Evolutionary conservation across 768 basidiomycete species (phyloP).

Genomic region (button mushroom (Agaricus bisporus)): DNA sequence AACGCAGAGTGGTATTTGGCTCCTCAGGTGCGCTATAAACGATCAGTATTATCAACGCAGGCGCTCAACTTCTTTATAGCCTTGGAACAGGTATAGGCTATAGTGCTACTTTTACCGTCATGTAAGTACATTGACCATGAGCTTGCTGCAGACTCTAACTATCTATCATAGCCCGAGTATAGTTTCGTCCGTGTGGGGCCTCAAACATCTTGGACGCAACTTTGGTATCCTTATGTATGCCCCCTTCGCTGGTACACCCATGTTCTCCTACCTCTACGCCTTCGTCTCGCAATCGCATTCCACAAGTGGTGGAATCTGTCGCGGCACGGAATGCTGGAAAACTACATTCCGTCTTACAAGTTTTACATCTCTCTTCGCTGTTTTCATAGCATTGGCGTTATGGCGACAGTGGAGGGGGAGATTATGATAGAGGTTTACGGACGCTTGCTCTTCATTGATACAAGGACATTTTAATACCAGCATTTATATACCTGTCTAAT

Average conservation of each 20-base stretch:
- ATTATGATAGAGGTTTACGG: conserved; percentile 28
- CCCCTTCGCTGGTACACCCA: conserved; percentile 66
- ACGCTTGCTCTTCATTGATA: neutral
- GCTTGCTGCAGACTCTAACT: neutral
- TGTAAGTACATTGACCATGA: conserved; percentile 39
- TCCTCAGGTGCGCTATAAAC: conserved; percentile 47
- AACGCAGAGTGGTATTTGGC: conserved; percentile 54
- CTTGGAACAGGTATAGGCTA: conserved; percentile 64
- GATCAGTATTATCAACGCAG: neutral
- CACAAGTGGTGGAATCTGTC: conserved; percentile 38
- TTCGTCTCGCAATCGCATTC: conserved; percentile 52
- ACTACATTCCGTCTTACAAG: conserved; percentile 55
- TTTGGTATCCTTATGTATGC: conserved; percentile 72
- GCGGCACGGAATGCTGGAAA: conserved; percentile 58
- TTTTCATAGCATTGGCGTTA: conserved; percentile 38
- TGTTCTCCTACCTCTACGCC: conserved; percentile 79
- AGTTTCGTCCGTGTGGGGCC: conserved; percentile 67
- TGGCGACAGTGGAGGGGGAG: conserved; percentile 61
- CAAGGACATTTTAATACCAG: too few species aligned
- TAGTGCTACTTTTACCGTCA: conserved; percentile 61
- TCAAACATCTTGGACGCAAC: conserved; percentile 65
- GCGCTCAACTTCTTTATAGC: conserved; percentile 24
- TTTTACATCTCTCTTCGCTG: conserved; percentile 36
- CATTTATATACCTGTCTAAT: too few species aligned
- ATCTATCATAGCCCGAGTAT: conserved; percentile 54